phyloP scores from a whole-genome alignment of 2,329 filamentous ascomycete genomes.

The Ophiosphaerella korrae region DNA sequence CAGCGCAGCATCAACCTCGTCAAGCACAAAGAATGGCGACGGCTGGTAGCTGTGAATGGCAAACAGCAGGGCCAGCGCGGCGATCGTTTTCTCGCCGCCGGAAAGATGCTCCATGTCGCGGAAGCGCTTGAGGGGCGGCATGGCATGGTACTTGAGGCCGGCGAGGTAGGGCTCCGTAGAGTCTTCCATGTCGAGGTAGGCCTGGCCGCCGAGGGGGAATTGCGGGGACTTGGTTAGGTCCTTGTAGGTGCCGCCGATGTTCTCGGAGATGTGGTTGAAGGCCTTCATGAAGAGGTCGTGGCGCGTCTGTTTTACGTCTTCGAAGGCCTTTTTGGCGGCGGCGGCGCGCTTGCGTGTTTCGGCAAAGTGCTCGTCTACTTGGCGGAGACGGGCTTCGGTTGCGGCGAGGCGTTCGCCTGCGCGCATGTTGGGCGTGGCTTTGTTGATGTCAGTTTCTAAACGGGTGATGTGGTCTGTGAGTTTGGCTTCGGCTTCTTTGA shows the following conservation, averaged over 20 bases:
- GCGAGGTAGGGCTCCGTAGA: conserved; percentile 95
- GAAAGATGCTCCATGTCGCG: conserved; percentile 98
- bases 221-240: conserved; percentile 87
- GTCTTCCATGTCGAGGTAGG: conserved; percentile 93
- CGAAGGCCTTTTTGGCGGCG: conserved; percentile 80
- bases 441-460: conserved; percentile 81
- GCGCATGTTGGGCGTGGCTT: conserved; percentile 95
- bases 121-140: conserved; percentile 98
- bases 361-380: conserved; percentile 88
- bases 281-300: conserved; percentile 94
- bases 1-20: conserved; percentile 97
- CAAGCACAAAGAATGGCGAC: conserved; percentile 94
- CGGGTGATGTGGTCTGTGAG: conserved; percentile 78
- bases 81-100: conserved; percentile 98
- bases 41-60: conserved; percentile 97
- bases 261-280: conserved; percentile 91
- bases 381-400: conserved; percentile 80
- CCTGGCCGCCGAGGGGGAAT: conserved; percentile 89
- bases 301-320: conserved; percentile 78
- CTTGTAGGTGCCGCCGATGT: conserved; percentile 92
- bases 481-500: conserved; percentile 65
- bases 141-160: conserved; percentile 97
- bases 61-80: conserved; percentile 92
- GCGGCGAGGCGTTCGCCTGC: conserved; percentile 89
- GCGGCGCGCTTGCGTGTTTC: conserved; percentile 76